Percentiles rank a stretch among this genome's conserved stretches.
phyloP scores from a whole-genome alignment of 2,329 filamentous ascomycete species.

The Penicillium decumbens region DNA sequence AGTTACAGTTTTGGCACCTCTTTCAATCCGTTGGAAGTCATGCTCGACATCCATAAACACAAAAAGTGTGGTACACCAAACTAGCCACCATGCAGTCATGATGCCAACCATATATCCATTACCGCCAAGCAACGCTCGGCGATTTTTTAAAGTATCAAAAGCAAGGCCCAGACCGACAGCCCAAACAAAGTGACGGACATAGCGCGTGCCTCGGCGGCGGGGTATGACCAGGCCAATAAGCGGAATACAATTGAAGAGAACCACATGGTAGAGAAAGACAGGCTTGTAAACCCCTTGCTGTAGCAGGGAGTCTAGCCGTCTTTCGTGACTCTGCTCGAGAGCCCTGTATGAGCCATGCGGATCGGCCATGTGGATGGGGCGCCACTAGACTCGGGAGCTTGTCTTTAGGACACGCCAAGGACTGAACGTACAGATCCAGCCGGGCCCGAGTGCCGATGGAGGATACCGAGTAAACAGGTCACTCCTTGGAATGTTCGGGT shows the following conservation, averaged over 20 bases:
- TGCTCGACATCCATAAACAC: conserved; percentile 53
- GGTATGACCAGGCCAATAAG: conserved; percentile 51
- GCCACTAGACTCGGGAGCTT: conserved; percentile 10
- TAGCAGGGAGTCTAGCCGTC: conserved; percentile 23
- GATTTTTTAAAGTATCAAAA: conserved; percentile 42
- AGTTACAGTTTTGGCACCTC: conserved; percentile 10
- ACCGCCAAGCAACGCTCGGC: conserved; percentile 48
- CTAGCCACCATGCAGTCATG: conserved; percentile 50
- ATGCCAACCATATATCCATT: conserved; percentile 55
- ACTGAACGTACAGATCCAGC: neutral
- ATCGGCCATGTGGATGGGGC: conserved; percentile 25
- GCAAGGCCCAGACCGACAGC: conserved; percentile 42
- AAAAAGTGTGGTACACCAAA: conserved; percentile 52
- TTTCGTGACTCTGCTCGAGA: conserved; percentile 23
- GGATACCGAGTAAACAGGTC: neutral
- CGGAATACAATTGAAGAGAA: conserved; percentile 32
- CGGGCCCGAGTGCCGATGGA: neutral
- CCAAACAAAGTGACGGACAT: conserved; percentile 46
- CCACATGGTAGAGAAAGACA: conserved; percentile 35
- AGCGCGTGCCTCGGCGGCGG: conserved; percentile 35
- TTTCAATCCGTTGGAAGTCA: conserved; percentile 55
- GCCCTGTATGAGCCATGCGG: conserved; percentile 26
- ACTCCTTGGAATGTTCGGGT: neutral
- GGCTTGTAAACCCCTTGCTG: conserved; percentile 30
- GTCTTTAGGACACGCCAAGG: conserved; percentile 3